phyloP scores from a whole-genome alignment of 2,329 filamentous ascomycete species.

The Nigrospora osmanthi region DNA sequence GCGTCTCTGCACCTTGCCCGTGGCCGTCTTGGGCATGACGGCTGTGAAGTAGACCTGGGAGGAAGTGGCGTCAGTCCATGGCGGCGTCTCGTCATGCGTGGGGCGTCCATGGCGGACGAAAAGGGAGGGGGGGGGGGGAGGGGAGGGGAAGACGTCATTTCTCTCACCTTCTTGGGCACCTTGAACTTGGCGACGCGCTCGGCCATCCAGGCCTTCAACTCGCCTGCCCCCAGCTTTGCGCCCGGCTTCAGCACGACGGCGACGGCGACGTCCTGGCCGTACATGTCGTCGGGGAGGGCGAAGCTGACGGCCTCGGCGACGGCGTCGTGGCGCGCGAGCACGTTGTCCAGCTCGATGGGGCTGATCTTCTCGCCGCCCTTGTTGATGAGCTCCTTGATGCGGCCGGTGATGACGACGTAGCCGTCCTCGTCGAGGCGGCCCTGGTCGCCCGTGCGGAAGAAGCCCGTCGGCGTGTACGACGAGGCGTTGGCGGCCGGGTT shows the following conservation, averaged over 20 bases:
- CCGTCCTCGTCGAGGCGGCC: constrained; percentile 73
- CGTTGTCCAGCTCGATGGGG: constrained; percentile 81
- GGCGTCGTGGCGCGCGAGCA: constrained; percentile 63
- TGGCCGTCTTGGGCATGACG: constrained; percentile 86
- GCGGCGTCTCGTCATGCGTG: background rate
- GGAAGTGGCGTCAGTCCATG: background rate
- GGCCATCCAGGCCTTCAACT: constrained; percentile 60
- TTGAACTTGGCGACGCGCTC: constrained; percentile 76
- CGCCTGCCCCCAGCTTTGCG: constrained; percentile 44
- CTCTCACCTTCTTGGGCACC: constrained; percentile 67
- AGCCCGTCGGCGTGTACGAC: constrained; percentile 64
- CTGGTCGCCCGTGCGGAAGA: constrained; percentile 84
- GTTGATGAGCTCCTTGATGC: constrained; percentile 90
- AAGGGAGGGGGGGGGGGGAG: background rate
- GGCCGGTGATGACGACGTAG: constrained; percentile 80
- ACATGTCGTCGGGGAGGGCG: constrained; percentile 73
- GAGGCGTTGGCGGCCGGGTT: constrained; percentile 68
- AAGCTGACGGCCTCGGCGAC: constrained; percentile 78
- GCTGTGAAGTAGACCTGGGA: constrained; percentile 74
- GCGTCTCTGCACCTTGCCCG: constrained; percentile 78
- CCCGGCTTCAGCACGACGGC: constrained; percentile 68
- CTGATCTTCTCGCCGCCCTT: constrained; percentile 87
- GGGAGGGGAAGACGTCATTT: background rate
- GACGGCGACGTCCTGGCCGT: constrained; percentile 74
- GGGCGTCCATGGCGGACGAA: background rate